A percentile compares a stretch with the other conserved stretches of the same genome.
These are phyloP conservation scores for Mucor indicus DNA, from an alignment of 371 early-diverging fungal species.

Conservation along the genomic window DNA sequence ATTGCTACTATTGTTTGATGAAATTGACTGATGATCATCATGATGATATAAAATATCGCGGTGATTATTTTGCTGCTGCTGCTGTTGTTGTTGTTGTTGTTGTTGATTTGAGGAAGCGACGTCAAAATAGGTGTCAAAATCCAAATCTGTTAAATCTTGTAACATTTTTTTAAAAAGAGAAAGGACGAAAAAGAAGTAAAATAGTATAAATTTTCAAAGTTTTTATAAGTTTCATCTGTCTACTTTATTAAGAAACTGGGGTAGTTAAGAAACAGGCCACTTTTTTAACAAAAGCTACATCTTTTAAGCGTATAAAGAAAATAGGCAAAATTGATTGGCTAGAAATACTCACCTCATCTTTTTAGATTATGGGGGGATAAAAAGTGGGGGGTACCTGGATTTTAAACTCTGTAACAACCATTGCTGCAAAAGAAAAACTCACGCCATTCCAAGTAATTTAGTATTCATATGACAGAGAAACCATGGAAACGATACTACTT, in stretches of 20 bases:
- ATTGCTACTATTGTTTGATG: neutral
- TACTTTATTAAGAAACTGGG: conserved; percentile 10
- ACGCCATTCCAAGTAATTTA: no score
- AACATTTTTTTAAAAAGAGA: conserved; percentile 13
- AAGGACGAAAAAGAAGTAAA: conserved; percentile 1
- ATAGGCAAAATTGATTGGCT: conserved; percentile 8
- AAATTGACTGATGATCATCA: conserved; percentile 6
- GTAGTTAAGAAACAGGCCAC: conserved; percentile 25
- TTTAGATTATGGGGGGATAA: no score
- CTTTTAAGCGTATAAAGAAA: neutral
- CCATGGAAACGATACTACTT: no score
- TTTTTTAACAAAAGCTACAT: conserved; percentile 5
- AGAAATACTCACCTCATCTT: conserved; percentile 25
- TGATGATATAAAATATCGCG: conserved; percentile 22
- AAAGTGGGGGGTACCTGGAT: conserved; percentile 9
- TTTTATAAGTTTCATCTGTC: neutral
- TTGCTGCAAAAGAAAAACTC: no score
- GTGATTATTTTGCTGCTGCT: conserved; percentile 5
- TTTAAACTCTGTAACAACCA: no score
- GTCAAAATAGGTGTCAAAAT: conserved; percentile 26
- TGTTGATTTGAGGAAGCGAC: conserved; percentile 20
- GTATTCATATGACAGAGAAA: no score
- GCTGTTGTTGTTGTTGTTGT: conserved; percentile 7
- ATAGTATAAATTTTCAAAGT: neutral
- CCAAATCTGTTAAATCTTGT: conserved; percentile 22